phyloP scores from a whole-genome alignment of 1,284 basidiomycete species.

The Ceratobasidium sp. region DNA sequence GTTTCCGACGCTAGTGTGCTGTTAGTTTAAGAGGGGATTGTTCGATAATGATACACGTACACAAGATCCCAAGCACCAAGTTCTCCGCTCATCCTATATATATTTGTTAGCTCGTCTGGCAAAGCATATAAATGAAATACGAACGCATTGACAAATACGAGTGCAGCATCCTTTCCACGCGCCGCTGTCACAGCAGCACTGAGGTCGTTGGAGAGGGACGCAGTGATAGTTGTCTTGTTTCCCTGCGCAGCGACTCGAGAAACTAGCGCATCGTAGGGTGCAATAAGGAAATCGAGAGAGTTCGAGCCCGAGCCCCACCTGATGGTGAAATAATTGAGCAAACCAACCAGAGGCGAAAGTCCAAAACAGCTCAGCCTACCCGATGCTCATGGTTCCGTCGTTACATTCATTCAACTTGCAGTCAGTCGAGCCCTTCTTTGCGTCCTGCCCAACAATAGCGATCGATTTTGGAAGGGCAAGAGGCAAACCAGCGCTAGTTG shows the following conservation, averaged over 20 bases:
- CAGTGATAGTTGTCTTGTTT: conserved; percentile 50
- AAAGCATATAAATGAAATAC: conserved; percentile 6
- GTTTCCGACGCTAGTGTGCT: conserved; percentile 34
- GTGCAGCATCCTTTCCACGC: conserved; percentile 47
- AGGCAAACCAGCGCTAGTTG: conserved; percentile 68
- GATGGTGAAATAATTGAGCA: conserved; percentile 50
- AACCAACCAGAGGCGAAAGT: background rate
- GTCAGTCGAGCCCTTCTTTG: conserved; percentile 75
- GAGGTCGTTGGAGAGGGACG: conserved; percentile 48
- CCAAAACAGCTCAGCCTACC: conserved; percentile 28
- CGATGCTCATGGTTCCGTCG: conserved; percentile 47
- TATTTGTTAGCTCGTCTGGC: background rate
- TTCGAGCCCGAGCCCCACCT: conserved; percentile 51
- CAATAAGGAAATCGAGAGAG: conserved; percentile 48
- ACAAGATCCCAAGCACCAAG: conserved; percentile 45
- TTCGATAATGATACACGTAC: background rate
- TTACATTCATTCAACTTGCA: conserved; percentile 48
- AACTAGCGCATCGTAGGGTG: conserved; percentile 53
- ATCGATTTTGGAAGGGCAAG: conserved; percentile 57
- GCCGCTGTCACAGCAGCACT: conserved; percentile 45
- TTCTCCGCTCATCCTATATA: conserved; percentile 44
- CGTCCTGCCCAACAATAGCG: conserved; percentile 64
- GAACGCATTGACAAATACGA: conserved; percentile 49
- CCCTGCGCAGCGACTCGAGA: conserved; percentile 52
- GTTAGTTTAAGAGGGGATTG: background rate